Base-by-base conservation (phyloP, 768 basidiomycete genomes). In the Hypholoma fasciculare region DNA sequence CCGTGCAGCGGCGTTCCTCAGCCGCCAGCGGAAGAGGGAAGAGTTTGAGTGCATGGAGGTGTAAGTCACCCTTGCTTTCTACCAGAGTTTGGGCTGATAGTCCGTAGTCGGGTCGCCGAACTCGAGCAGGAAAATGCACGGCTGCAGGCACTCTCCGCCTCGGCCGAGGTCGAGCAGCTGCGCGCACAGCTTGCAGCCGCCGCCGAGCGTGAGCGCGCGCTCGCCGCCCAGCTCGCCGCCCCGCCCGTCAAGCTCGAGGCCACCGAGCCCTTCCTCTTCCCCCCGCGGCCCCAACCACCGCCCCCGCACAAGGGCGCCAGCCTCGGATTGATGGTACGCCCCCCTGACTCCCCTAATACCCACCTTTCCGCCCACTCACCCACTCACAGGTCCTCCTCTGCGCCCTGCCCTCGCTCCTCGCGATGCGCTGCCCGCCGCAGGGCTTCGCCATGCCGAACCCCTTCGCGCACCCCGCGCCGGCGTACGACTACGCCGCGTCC, bases 1-100 rank as follows among this genome's bases (percentile, higher is more conserved):
- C 76, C 83, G 93, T 56, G 93, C 93, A 12, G 93, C 93, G 11
- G 93, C 93, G 58, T 95, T 95, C 78, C 87, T 95, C 69, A 89
- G 87, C 74, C 81, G 93, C 70, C 93, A 95, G 72, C 82, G 93
- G 66, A 95, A 95, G 74, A 85, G 93, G 56, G 93, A 95, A 75
- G 92, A 94, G 76, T 95, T 93, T 67, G 93, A 95, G 74, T 78
- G 70, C 67, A 94, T 95, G 90, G 93, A 94, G 79, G 74, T 89
- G 91, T 94, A 76, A 76, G 89, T 86, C 56, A 66, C 63, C 54
- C 13, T 36, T 38, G 7, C 4, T 40, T 36, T 8, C 13, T n/a
- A 13, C 23, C 23, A 23, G 23, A 23, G 4, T 23, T 19, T 9
- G 2, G 23, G 13, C 52, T 44, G 9, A 20, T 26, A 17, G 30